Conservation (phyloP, 2,329 filamentous ascomycete genomes). For the Tothia fuscella region DNA sequence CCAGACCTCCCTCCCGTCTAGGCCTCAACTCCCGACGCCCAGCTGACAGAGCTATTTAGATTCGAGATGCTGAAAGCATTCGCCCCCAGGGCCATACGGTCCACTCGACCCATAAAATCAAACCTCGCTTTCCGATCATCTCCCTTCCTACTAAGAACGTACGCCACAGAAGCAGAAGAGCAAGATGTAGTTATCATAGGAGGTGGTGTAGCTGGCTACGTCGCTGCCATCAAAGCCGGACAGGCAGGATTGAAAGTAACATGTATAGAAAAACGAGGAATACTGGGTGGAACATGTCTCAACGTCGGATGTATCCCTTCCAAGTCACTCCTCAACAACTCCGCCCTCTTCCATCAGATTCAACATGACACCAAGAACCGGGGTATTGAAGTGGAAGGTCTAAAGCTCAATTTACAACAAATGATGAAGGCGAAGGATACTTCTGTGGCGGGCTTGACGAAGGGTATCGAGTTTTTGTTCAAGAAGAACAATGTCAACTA, state of each 20-base stretch:
- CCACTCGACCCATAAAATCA: background rate
- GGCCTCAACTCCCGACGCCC: too few species aligned
- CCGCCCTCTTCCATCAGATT: conserved; percentile 93
- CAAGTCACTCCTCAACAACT: conserved; percentile 99
- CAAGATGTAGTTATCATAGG: conserved; percentile 97
- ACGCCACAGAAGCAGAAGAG: conserved; percentile 50
- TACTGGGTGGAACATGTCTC: conserved; percentile 89
- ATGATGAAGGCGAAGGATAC: conserved; percentile 99
- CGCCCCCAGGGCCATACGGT: conserved; percentile 2
- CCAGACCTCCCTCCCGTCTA: too few species aligned
- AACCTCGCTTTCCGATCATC: conserved; percentile 8
- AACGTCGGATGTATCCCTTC: conserved; percentile 99
- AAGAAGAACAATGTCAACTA: conserved; percentile 99
- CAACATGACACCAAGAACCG: conserved; percentile 94
- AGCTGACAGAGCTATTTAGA: too few species aligned
- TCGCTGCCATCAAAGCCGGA: conserved; percentile 96
- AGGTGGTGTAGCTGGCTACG: conserved; percentile 95
- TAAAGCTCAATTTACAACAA: conserved; percentile 85
- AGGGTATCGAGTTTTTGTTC: conserved; percentile 94
- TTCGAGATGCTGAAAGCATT: conserved; percentile 9
- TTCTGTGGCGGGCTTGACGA: conserved; percentile 78
- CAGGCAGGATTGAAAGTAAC: conserved; percentile 94
- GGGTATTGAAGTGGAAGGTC: conserved; percentile 93
- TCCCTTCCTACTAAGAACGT: conserved; percentile 3
- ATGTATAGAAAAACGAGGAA: conserved; percentile 96